These are phyloP conservation scores for Dichotomopilus funicola DNA, from an alignment of 2,329 filamentous ascomycete species.

Conservation along the genomic window DNA sequence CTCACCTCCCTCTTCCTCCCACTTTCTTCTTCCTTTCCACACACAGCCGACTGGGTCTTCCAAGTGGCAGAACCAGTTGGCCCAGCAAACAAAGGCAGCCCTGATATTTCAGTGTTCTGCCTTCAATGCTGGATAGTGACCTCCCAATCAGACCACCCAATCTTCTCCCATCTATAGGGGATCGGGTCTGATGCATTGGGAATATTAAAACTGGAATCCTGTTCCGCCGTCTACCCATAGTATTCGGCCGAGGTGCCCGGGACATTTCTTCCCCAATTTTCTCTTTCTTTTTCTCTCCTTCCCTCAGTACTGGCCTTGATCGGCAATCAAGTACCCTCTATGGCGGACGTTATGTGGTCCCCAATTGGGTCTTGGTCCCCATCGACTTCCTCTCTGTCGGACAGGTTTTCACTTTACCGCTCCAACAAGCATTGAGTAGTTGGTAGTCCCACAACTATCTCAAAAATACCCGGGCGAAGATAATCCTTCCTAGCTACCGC, in stretches of 20 bases:
- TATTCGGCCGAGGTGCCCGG: too few species aligned
- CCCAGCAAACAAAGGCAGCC: background rate
- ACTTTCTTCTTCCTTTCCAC: background rate
- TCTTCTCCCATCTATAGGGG: background rate
- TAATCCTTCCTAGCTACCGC: too few species aligned
- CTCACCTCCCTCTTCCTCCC: background rate
- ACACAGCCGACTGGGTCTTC: background rate
- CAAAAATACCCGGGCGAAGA: too few species aligned
- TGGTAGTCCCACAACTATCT: too few species aligned
- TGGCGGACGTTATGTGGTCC: background rate
- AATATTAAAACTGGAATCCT: background rate
- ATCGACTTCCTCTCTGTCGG: too few species aligned
- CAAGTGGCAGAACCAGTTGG: background rate
- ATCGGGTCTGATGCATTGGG: background rate
- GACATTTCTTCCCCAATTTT: background rate
- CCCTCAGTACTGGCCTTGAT: background rate
- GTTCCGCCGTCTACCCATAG: background rate
- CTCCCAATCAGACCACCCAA: too few species aligned
- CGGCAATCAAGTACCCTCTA: background rate
- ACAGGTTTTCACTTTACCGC: too few species aligned
- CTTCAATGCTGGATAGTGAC: background rate
- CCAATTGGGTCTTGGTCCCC: background rate
- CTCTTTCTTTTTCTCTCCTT: background rate
- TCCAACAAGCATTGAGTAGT: too few species aligned
- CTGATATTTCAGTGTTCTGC: background rate